phyloP scores from a whole-genome alignment of 2,329 filamentous ascomycete genomes.

The Colletotrichum sp. region DNA sequence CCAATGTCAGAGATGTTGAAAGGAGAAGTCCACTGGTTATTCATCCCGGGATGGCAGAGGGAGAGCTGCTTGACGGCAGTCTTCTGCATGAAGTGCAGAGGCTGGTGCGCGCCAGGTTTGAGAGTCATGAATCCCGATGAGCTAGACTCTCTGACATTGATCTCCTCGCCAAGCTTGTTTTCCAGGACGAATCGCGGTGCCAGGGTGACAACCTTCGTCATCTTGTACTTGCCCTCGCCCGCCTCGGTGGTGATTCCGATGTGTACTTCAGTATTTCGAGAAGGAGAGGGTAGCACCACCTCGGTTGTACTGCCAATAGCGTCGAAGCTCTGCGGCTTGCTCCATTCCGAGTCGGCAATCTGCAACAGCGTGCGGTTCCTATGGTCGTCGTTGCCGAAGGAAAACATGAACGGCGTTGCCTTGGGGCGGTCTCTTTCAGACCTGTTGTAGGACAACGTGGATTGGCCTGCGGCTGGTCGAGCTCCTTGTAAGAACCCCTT shows the following conservation, averaged over 20 bases:
- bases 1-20: conserved; percentile 98
- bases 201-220: conserved; percentile 94
- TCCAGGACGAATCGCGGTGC: conserved; percentile 92
- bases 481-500: conserved; percentile 88
- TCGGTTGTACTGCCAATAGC: conserved; percentile 94
- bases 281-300: conserved; percentile 78
- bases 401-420: conserved; percentile 94
- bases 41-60: conserved; percentile 89
- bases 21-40: conserved; percentile 96
- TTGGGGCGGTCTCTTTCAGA: conserved; percentile 66
- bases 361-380: conserved; percentile 90
- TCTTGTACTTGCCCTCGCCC: conserved; percentile 95
- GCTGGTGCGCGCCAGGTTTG: conserved; percentile 78
- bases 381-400: conserved; percentile 85
- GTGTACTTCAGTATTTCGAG: conserved; percentile 81
- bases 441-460: conserved; percentile 53
- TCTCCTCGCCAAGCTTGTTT: conserved; percentile 88
- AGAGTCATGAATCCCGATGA: conserved; percentile 85
- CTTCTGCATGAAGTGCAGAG: conserved; percentile 89
- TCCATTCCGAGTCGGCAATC: conserved; percentile 91
- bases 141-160: conserved; percentile 89
- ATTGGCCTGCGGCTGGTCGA: conserved; percentile 83
- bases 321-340: conserved; percentile 96
- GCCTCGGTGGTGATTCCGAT: conserved; percentile 87
- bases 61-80: conserved; percentile 86